Base-by-base conservation (phyloP, 2,329 filamentous ascomycete species). In the Colletotrichum scovillei region DNA sequence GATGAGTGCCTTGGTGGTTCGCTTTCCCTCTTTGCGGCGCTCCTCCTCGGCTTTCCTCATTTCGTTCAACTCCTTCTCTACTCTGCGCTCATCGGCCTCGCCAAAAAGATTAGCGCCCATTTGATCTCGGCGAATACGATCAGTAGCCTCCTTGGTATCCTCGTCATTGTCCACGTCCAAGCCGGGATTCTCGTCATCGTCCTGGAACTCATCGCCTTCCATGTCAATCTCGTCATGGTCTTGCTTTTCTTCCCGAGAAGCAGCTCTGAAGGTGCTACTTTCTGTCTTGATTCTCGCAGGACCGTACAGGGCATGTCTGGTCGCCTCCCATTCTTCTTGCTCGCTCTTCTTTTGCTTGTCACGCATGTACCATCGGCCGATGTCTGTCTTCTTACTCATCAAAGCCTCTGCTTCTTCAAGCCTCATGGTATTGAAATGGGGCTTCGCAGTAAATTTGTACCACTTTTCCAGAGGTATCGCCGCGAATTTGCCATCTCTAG, bases 391-490 rank as follows among this genome's bases (percentile, higher is more conserved):
- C 81, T 94, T 93, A 72, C 89, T 91, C 92, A 97, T 95, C 69
- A 92, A 88, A 68, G 92, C 92, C 81, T 98, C 95, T 0, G 94
- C 94, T 80, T 98, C 92, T 75, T 98, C 95, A 12, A 95, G 91
- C 0, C 91, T 92, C 81, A 95, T 90, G 0, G 91, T 89, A 80
- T 93, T 92, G 79, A 97, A 96, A 12, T 92, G 90, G 68, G 94
- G 93, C 80, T 96, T 96, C 56, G 92, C 88, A 4, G 90, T 92
- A 80, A 98, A 97, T 69, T 91, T 93, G 84, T 99, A 99, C 92
- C 94, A 98, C 79, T 98, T 98, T 83, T 99, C 96, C 22, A 98
- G 84, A 0, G 97, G 97, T 3, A 98, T 88, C 91, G 98, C 94
- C 72, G 92, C 92, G 80, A 97, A 97, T 62, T 88, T 91, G 2